Evolutionary conservation across 2,329 filamentous ascomycete genomes (phyloP).

Genomic region (Fusarium chuoi): DNA sequence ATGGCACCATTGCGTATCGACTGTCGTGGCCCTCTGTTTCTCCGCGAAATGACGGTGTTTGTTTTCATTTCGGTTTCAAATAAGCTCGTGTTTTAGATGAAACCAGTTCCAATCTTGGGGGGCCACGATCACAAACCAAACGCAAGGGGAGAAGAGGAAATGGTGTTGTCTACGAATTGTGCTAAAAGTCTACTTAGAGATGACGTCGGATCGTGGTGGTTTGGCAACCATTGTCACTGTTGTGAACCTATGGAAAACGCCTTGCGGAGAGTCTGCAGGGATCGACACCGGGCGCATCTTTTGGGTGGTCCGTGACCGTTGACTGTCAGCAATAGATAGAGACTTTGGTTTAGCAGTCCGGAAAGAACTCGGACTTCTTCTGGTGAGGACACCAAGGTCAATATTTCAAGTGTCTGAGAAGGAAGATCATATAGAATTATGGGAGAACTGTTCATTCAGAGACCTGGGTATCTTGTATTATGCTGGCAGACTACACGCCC

Average conservation of each 20-base stretch:
- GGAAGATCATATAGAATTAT: background rate
- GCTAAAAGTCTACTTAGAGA: background rate
- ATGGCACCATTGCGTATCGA: constrained; percentile 32
- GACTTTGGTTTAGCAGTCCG: background rate
- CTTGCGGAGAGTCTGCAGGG: constrained; percentile 43
- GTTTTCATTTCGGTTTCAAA: constrained; percentile 12
- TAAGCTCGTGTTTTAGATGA: constrained; percentile 1
- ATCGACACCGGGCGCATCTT: constrained; percentile 31
- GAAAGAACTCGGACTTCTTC: background rate
- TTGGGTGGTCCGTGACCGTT: constrained; percentile 30
- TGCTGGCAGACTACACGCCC: background rate
- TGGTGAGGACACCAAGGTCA: background rate
- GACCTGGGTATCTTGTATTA: background rate
- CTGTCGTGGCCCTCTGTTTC: constrained; percentile 36
- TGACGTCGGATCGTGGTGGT: constrained; percentile 34
- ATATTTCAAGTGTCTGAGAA: background rate
- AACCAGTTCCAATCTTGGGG: background rate
- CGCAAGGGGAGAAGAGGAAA: constrained; percentile 15
- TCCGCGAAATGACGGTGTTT: constrained; percentile 5
- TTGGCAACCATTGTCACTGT: constrained; percentile 32
- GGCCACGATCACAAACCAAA: constrained; percentile 24
- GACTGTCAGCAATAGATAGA: constrained; percentile 27
- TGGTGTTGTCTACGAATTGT: constrained; percentile 22
- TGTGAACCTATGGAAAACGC: constrained; percentile 49
- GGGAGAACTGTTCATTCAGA: background rate